phyloP scores from a whole-genome alignment of 2,329 filamentous ascomycete genomes.

The Lecanicillium sp. region DNA sequence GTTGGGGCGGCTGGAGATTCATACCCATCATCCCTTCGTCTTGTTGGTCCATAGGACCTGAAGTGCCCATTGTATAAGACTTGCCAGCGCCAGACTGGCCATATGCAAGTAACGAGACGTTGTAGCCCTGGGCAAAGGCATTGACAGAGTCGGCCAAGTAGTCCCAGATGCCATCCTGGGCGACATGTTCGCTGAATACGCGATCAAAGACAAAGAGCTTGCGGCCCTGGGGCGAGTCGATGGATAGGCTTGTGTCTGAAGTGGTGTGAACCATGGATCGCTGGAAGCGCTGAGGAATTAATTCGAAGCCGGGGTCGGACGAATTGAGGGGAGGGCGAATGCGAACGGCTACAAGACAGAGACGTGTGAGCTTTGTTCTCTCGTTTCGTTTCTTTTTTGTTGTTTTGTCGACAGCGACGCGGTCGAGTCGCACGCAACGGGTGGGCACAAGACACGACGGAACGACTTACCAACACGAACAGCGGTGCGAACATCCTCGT shows the following conservation, averaged over 20 bases:
- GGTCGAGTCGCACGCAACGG: not conserved
- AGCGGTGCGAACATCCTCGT: constrained; percentile 82
- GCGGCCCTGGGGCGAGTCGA: constrained; percentile 85
- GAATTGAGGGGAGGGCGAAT: constrained; percentile 79
- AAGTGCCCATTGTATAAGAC: constrained; percentile 98
- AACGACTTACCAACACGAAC: constrained; percentile 85
- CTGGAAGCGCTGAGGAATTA: constrained; percentile 94
- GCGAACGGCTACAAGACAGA: constrained; percentile 61
- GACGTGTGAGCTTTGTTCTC: not conserved
- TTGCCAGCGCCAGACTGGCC: constrained; percentile 97
- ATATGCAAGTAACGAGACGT: constrained; percentile 94
- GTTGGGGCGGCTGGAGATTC: constrained; percentile 20
- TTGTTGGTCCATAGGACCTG: constrained; percentile 69
- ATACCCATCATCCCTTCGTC: constrained; percentile 69
- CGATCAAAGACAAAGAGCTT: constrained; percentile 97
- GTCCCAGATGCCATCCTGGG: constrained; percentile 88
- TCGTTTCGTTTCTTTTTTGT: too few species aligned
- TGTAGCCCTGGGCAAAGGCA: constrained; percentile 92
- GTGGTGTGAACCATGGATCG: constrained; percentile 85
- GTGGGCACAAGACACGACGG: not conserved
- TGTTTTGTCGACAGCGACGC: too few species aligned
- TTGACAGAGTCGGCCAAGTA: constrained; percentile 85
- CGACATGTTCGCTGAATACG: constrained; percentile 76
- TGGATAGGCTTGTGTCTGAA: constrained; percentile 73
- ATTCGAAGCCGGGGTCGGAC: constrained; percentile 83